phyloP scores from a whole-genome alignment of 2,329 filamentous ascomycete genomes.

The Thielaviopsis ethacetica region DNA sequence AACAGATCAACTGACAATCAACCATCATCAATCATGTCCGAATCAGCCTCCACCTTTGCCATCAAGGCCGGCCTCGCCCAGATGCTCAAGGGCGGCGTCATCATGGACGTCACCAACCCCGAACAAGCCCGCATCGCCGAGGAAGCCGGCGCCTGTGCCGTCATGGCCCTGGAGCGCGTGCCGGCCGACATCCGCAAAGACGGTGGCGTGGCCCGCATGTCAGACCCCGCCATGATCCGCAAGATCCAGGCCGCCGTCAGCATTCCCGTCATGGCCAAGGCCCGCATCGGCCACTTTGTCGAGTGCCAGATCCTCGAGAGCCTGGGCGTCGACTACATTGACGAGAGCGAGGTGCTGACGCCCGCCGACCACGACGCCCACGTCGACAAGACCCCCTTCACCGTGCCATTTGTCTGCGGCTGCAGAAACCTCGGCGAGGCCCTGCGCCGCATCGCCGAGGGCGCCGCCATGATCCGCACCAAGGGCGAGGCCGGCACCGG shows the following conservation, averaged over 20 bases:
- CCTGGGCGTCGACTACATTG: slow-evolving; percentile 91
- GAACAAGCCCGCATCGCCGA: slow-evolving; percentile 94
- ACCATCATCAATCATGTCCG: neutral
- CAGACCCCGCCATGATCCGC: slow-evolving; percentile 83
- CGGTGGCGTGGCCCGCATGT: slow-evolving; percentile 94
- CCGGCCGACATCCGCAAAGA: slow-evolving; percentile 87
- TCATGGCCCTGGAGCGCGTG: slow-evolving; percentile 97
- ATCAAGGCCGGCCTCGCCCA: slow-evolving; percentile 91
- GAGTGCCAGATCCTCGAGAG: slow-evolving; percentile 97
- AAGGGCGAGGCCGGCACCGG: slow-evolving; percentile 97
- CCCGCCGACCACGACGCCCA: slow-evolving; percentile 83
- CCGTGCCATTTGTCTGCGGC: slow-evolving; percentile 85
- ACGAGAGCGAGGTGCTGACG: slow-evolving; percentile 94
- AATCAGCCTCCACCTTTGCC: slow-evolving; percentile 29
- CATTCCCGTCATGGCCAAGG: slow-evolving; percentile 98
- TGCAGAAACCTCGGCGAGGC: slow-evolving; percentile 92
- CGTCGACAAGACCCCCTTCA: slow-evolving; percentile 74
- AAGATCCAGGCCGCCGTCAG: slow-evolving; percentile 91
- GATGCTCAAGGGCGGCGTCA: slow-evolving; percentile 98
- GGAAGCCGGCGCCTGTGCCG: slow-evolving; percentile 84
- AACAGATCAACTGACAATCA: neutral
- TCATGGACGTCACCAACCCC: slow-evolving; percentile 96
- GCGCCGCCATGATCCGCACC: slow-evolving; percentile 96
- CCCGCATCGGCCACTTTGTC: slow-evolving; percentile 91
- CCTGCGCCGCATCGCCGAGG: slow-evolving; percentile 75